A percentile compares a stretch with the other conserved stretches of the same genome.
Evolutionary conservation across 345 rosid species (phyloP).

Genomic region (Aquilaria malaccensis): DNA sequence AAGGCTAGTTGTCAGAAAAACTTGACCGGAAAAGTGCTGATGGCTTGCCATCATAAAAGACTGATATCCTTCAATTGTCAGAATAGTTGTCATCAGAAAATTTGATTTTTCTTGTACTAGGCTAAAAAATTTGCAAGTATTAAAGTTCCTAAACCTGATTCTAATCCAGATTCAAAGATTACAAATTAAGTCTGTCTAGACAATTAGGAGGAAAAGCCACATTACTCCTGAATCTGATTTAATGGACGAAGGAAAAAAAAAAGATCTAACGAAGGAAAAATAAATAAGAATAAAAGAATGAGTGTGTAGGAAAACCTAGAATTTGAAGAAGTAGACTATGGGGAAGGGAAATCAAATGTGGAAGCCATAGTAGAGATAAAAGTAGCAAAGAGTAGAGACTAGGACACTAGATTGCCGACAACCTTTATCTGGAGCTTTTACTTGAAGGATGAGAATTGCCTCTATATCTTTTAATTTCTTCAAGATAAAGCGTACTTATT

Average conservation of each 20-base stretch:
- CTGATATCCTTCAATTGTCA: too few relatives aligned
- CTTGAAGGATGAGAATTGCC: constrained; percentile 36
- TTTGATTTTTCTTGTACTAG: too few relatives aligned
- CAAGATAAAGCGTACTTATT: constrained; percentile 28
- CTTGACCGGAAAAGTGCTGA: too few relatives aligned
- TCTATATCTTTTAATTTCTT: constrained; percentile 21
- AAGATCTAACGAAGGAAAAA: too few relatives aligned
- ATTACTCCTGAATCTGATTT: too few relatives aligned
- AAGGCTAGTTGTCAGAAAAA: too few relatives aligned
- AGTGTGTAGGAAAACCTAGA: constrained; percentile 44
- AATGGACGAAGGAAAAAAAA: too few relatives aligned
- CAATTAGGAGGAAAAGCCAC: constrained; percentile 20
- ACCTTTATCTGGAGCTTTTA: constrained; percentile 28
- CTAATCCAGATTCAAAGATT: constrained; percentile 41
- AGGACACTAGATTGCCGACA: too few relatives aligned
- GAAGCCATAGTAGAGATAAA: too few relatives aligned
- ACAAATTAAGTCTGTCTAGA: constrained; percentile 46
- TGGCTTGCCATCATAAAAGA: too few relatives aligned
- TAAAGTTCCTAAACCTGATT: constrained; percentile 51
- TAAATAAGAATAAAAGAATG: constrained; percentile 23
- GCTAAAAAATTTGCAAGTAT: constrained; percentile 44
- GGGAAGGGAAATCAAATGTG: background rate
- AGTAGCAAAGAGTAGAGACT: too few relatives aligned
- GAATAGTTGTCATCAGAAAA: too few relatives aligned
- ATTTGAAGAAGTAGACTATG: constrained; percentile 27